Evolutionary conservation across 179 eudicot species (phyloP), one percentile per base, ranked within the genome.

Genomic region (Silene vulgaris): DNA sequence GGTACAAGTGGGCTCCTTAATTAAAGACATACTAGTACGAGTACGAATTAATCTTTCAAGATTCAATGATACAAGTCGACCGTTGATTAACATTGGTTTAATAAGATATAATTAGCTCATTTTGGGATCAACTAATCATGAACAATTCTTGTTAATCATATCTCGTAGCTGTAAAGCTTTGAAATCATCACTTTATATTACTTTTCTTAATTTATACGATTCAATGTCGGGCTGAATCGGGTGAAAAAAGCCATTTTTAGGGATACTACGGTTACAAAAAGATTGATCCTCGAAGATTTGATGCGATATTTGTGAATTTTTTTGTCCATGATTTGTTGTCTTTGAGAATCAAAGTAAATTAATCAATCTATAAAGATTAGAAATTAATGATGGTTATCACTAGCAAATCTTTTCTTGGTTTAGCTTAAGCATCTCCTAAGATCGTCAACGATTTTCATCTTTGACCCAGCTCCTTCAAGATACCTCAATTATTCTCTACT

Each of bases 251-350:
- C n/a, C 67, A 63, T 37, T 35, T 71, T 30, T 17, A 63, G 35
- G 72, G 79, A 80, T 76, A 60, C 3, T 66, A 65, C 69, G 28
- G 30, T 50, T 50, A 52, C 30, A 71, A 30, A 50, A 54, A 54
- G 52, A 23, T 3, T 52, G 68, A 75, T 76, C 29, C 0, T 64
- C 1, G 61, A 73, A 57, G 82, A 80, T 80, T 75, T 75, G 73
- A 20, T 37, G 54, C 73, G 45, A 71, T 57, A 16, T 54, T 65
- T 57, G 26, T 54, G 72, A 65, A 43, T 9, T 21, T 19, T 52
- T 52, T 64, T 65, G 54, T 78, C 56, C 23, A 54, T 26, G 43
- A 21, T 68, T 69, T 59, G 69, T 69, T 76, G 68, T 40, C 60
- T 23, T 35, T 62, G 4, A 21, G 74, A 76, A 76, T 77, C 80